A percentile compares a stretch with the other conserved stretches of the same genome.
Evolutionary conservation across 306 rosid species (phyloP).

Genomic region (Inga leiocalycina): DNA sequence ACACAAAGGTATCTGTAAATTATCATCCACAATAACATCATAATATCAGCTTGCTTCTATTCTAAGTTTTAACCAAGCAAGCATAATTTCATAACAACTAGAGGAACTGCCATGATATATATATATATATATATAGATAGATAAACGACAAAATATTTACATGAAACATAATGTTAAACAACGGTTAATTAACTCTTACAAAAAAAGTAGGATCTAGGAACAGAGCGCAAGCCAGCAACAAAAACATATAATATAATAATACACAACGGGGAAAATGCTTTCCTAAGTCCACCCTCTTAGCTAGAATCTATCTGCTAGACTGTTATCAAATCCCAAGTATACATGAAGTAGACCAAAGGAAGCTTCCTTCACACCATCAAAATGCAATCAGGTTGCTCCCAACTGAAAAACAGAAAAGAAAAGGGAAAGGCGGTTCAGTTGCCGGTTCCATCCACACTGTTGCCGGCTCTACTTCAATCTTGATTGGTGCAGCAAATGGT

Average conservation of each 20-base stretch:
- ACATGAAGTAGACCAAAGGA: not conserved
- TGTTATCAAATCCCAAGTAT: not conserved
- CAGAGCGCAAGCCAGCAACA: not conserved
- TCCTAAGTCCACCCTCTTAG: not conserved
- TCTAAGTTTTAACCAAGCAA: not conserved
- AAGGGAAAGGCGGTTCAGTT: constrained; percentile 15
- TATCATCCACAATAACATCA: not conserved
- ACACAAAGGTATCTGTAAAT: not conserved
- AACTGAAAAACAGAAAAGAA: not conserved
- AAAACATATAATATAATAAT: no score
- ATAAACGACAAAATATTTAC: not conserved
- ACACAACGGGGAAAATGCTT: not conserved
- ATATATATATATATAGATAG: not conserved
- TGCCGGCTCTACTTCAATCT: constrained; percentile 27
- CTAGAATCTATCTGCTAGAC: not conserved
- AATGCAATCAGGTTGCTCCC: not conserved
- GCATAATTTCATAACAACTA: not conserved
- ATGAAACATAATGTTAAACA: not conserved
- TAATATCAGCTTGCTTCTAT: not conserved
- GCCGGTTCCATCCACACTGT: constrained; percentile 7
- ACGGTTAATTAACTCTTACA: not conserved
- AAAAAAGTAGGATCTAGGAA: not conserved
- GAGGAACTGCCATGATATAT: not conserved
- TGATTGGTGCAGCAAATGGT: constrained; percentile 23
- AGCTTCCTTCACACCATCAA: constrained; percentile 12